Evolutionary conservation across 306 rosid species (phyloP), one percentile per base, ranked within the genome.

Genomic region (Quercus ilex): DNA sequence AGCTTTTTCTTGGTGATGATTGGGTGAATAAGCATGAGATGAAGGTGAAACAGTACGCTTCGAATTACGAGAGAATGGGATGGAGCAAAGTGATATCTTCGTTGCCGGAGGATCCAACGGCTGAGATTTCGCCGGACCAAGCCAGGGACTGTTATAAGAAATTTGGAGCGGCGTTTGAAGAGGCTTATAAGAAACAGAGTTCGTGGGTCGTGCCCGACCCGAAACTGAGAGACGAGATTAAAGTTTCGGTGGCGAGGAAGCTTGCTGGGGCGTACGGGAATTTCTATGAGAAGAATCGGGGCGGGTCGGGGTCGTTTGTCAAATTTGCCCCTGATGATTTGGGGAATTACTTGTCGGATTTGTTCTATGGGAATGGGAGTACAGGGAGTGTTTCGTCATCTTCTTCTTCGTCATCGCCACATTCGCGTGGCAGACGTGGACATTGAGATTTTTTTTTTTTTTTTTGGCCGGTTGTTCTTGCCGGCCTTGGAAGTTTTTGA

Each of bases 1-100:
- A 83, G 55, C 67, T 85, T 64, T 72, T 88, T 4, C 82, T 95
- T 5, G 92, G 97, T 0, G 96, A 90, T 0, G 81, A 86, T 4
- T 92, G 98, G 99, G 75, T 92, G 20, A 20, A 55, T 5, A 87
- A 84, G 31, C 94, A 91, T 58, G 97, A 92, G 14, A 3, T 69
- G 9, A 95, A 91, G 91, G 92, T 90, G 19, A 89, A 84, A 28
- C 94, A 89, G 58, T 91, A 92, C 73, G 91, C 89, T 0, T 77
- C 86, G 5, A 95, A 92, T 76, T 95, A 88, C 85, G 90, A 89
- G 77, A 86, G 96, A 5, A 79, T 88, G 81, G 99, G 91, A 2
- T 95, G 99, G 98, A 83, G 84, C 77, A 91, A 77, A 33, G 98
- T 92, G 5, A 38, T 86, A 1, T 3, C 74, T 0, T 74, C 92